These are phyloP conservation scores for Pseudopithomyces chartarum DNA, from an alignment of 2,329 filamentous ascomycete species.

Conservation along the genomic window DNA sequence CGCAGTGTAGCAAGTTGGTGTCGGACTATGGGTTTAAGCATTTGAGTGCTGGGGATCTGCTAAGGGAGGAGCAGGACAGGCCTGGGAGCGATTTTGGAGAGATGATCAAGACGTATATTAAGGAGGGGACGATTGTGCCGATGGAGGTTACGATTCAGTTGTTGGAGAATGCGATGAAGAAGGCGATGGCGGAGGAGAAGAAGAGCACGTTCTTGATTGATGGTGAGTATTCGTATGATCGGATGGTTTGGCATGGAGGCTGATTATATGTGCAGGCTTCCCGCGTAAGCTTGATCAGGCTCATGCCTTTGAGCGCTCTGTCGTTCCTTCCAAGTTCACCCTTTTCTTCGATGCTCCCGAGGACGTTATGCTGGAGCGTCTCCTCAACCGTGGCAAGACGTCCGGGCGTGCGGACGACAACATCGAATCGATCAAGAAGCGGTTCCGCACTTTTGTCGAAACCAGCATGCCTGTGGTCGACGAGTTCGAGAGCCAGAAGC, in stretches of 20 bases:
- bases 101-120: slow-evolving; percentile 92
- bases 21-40: slow-evolving; percentile 89
- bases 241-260: not conserved
- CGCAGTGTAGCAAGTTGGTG: slow-evolving; percentile 89
- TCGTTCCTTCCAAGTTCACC: slow-evolving; percentile 82
- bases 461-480: slow-evolving; percentile 98
- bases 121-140: slow-evolving; percentile 93
- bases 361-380: slow-evolving; percentile 79
- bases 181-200: slow-evolving; percentile 61
- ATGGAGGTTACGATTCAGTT: slow-evolving; percentile 97
- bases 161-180: slow-evolving; percentile 90
- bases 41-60: slow-evolving; percentile 88
- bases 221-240: slow-evolving; percentile 42
- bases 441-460: slow-evolving; percentile 91
- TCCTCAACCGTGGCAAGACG: slow-evolving; percentile 90
- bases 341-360: slow-evolving; percentile 96
- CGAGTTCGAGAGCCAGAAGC: slow-evolving; percentile 75
- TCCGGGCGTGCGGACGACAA: slow-evolving; percentile 93
- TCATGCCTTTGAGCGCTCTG: slow-evolving; percentile 85
- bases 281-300: slow-evolving; percentile 98
- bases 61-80: slow-evolving; percentile 91
- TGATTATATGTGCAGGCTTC: slow-evolving; percentile 64
- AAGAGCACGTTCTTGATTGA: slow-evolving; percentile 77
- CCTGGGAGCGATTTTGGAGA: slow-evolving; percentile 86
- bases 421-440: slow-evolving; percentile 91